phyloP scores from a whole-genome alignment of 495 filamentous ascomycete genomes.

The Bacidia rubella region DNA sequence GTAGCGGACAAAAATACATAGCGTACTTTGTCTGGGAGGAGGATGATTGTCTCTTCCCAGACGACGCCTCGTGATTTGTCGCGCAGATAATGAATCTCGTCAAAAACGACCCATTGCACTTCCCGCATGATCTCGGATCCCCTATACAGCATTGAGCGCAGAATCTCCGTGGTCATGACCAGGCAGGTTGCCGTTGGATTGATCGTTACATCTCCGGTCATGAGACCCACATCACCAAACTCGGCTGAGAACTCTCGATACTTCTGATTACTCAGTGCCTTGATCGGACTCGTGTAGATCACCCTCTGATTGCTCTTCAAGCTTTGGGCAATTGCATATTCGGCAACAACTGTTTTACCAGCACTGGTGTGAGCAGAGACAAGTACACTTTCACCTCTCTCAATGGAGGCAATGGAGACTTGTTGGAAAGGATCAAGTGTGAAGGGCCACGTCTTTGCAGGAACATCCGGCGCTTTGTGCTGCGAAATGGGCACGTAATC shows the following conservation, averaged over 20 bases:
- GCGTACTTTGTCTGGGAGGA: constrained; percentile 92
- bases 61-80: constrained; percentile 92
- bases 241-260: constrained; percentile 91
- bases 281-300: constrained; percentile 98
- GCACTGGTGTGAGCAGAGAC: constrained; percentile 96
- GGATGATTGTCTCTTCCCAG: constrained; percentile 98
- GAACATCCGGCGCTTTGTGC: constrained; percentile 72
- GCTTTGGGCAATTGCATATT: constrained; percentile 96
- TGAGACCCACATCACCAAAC: constrained; percentile 92
- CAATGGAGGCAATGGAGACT: constrained; percentile 81
- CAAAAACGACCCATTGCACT: constrained; percentile 93
- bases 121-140: constrained; percentile 99
- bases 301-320: constrained; percentile 94
- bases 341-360: constrained; percentile 94
- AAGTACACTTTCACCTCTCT: constrained; percentile 87
- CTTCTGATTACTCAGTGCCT: constrained; percentile 96
- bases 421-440: constrained; percentile 94
- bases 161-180: constrained; percentile 99
- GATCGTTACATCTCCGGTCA: constrained; percentile 98
- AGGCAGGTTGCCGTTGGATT: constrained; percentile 96
- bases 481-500: constrained; percentile 84
- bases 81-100: constrained; percentile 97
- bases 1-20: constrained; percentile 97
- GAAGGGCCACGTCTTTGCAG: constrained; percentile 74
- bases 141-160: constrained; percentile 94